A percentile compares a stretch with the other conserved stretches of the same genome.
These are phyloP conservation scores for Botryosphaeria dothidea DNA, from an alignment of 2,329 filamentous ascomycete species.

Conservation along the genomic window DNA sequence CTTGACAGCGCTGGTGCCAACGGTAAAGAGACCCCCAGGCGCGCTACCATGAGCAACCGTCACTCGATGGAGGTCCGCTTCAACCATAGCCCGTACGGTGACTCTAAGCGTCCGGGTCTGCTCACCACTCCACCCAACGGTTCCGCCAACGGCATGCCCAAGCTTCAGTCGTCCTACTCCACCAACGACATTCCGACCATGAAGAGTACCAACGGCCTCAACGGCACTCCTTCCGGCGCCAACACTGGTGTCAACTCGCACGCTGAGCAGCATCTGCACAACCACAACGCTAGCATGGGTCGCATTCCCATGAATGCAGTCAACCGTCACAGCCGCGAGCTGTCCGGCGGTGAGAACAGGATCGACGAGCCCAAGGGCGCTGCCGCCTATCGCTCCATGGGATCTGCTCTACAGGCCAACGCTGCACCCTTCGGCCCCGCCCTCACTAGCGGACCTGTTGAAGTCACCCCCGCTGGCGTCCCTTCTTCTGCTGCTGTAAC, in stretches of 20 bases:
- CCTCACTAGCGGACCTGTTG: slow-evolving; percentile 27
- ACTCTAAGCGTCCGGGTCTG: slow-evolving; percentile 48
- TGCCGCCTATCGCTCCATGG: slow-evolving; percentile 58
- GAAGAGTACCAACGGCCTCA: slow-evolving; percentile 64
- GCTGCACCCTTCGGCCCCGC: slow-evolving; percentile 76
- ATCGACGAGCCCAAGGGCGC: slow-evolving; percentile 40
- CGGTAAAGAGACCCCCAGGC: slow-evolving; percentile 24
- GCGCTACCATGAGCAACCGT: slow-evolving; percentile 42
- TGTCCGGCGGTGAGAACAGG: slow-evolving; percentile 52
- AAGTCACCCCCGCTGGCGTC: not conserved
- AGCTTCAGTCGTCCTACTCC: slow-evolving; percentile 86
- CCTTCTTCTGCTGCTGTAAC: not conserved
- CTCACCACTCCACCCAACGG: slow-evolving; percentile 62
- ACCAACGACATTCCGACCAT: slow-evolving; percentile 85
- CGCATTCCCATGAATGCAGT: slow-evolving; percentile 71
- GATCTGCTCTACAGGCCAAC: slow-evolving; percentile 76
- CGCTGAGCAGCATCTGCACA: slow-evolving; percentile 60
- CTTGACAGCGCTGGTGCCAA: slow-evolving; percentile 27
- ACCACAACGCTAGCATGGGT: slow-evolving; percentile 81
- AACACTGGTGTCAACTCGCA: slow-evolving; percentile 47
- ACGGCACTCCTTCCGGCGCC: slow-evolving; percentile 31
- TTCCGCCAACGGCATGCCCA: slow-evolving; percentile 63
- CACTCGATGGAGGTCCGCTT: slow-evolving; percentile 51
- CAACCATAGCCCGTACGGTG: slow-evolving; percentile 35
- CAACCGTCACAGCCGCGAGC: slow-evolving; percentile 70